Evolutionary conservation across 768 basidiomycete species (phyloP), one percentile per base, ranked within the genome.

Genomic region (Gyrodon lividus): DNA sequence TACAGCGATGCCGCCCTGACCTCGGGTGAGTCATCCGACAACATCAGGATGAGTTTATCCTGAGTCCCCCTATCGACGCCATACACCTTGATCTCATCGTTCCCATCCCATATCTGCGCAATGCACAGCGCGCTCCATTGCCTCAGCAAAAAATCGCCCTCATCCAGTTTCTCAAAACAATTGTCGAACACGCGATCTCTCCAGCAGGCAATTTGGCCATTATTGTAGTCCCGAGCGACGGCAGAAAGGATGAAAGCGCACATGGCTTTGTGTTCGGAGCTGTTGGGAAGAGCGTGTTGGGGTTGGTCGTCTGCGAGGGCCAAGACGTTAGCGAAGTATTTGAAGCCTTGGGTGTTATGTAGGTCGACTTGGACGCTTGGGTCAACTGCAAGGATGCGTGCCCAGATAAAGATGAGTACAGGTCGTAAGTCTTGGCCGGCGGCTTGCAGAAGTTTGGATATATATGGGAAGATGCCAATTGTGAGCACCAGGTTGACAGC

Each of bases 401-500:
- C 90, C 97, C 97, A 98, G 52, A 99, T 98, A 74, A 98, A 99
- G 57, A 98, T 98, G 19, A 99, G 77, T 8, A 98, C 96, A 1
- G 97, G 97, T 23, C 93, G 88, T n/a, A 98, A 80, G 61, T 98
- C 96, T 58, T 87, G 86, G 1, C 94, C 91, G 0, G 94, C 92
- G 0, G 96, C 94, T 70, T 97, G 94, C 6, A 99, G 80, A 5
- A 99, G 81, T 63, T 97, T 95, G 50, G 92, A 91, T 45, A 98
- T 98, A 67, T 98, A 99, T 4, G 97, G 96, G 75, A 98, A 98
- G 63, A 98, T 98, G 12, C 97, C 97, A 61, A 99, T 98, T 6
- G 89, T 88, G 31, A 99, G 78, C 12, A 96, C 94, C 13, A 98
- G 83, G 59, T 97, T 89, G 43, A 98, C 97, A 0, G 97, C 97